Evolutionary conservation across 73 alveolate genomes (phyloP).

Genomic region (Paramecium pentaurelia): DNA sequence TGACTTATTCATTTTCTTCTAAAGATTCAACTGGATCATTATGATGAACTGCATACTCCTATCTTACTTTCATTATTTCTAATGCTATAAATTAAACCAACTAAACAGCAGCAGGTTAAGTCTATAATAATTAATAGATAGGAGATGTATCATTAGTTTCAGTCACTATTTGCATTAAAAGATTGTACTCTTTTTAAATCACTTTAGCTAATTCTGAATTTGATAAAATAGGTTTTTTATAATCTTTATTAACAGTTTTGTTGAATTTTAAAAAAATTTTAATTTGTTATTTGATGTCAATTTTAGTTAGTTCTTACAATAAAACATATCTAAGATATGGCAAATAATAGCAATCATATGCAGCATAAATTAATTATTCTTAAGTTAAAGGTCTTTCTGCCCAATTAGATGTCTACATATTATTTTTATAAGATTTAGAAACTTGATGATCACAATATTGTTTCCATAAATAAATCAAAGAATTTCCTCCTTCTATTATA

Average conservation of each 20-base stretch:
- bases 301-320: neutral
- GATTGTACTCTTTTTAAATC: neutral
- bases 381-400: constrained; percentile 57
- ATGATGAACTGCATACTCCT: neutral
- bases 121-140: neutral
- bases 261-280: neutral
- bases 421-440: constrained; percentile 25
- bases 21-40: constrained; percentile 33
- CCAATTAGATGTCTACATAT: constrained; percentile 57
- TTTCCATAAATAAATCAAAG: constrained; percentile 17
- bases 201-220: neutral
- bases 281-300: neutral
- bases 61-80: neutral
- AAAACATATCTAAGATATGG: constrained; percentile 45
- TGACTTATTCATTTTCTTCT: neutral
- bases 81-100: neutral
- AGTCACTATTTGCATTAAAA: neutral
- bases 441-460: constrained; percentile 41
- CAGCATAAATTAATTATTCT: constrained; percentile 58
- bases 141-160: neutral
- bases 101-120: neutral
- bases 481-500: constrained; percentile 39
- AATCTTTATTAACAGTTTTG: constrained; percentile 1
- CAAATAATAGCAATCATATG: constrained; percentile 51
- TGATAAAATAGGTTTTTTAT: constrained; percentile 19